Base-by-base conservation (phyloP, 2,329 filamentous ascomycete genomes). In the Cladosporium sp. region DNA sequence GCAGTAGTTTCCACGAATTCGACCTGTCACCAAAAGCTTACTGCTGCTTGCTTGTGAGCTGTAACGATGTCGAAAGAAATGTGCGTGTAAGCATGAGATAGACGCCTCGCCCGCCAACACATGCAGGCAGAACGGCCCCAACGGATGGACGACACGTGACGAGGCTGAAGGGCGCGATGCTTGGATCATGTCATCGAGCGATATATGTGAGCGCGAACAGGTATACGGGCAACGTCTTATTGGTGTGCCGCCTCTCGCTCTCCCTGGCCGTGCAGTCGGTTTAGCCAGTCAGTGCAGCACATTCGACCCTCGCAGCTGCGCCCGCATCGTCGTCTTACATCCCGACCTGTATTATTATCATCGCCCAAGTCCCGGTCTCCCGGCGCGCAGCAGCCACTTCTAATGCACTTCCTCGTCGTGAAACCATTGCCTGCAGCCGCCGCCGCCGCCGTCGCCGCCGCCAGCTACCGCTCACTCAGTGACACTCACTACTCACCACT, bases 141-240 rank as follows among this genome's bases (percentile, higher is more conserved):
- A 30, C 52, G 52, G 52, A 30, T 18, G 52, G 7, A 15, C 28
- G 18, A 55, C 52, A 55, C 52, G 52, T 55, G 52, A 55, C 52
- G n/a, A 55, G 52, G 52, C 52, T 55, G 30, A 30, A 34, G 41
- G 41, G 41, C 21, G n/a, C 41, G 15, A 18, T 36, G 49, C 28
- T 36, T 36, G 34, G 49, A 34, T 55, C 52, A 55, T 55, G 52
- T 55, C 52, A 55, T 55, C 24, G 51, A 54, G 51, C 7, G 51
- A 32, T 32, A 47, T 47, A 47, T 47, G n/a, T 47, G 41, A 47
- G 30, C 52, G 52, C n/a, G 57, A 59, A 59, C 57, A 28, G 57
- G 57, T 64, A 64, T 64, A 64, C 51, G 15, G n/a, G 34, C 61
- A 64, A 57, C 61, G 61, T 64, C 38, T 57, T 64, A 64, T 64